Evolutionary conservation across 2,329 filamentous ascomycete genomes (phyloP).

Genomic region (Aspergillus costaricaensis): DNA sequence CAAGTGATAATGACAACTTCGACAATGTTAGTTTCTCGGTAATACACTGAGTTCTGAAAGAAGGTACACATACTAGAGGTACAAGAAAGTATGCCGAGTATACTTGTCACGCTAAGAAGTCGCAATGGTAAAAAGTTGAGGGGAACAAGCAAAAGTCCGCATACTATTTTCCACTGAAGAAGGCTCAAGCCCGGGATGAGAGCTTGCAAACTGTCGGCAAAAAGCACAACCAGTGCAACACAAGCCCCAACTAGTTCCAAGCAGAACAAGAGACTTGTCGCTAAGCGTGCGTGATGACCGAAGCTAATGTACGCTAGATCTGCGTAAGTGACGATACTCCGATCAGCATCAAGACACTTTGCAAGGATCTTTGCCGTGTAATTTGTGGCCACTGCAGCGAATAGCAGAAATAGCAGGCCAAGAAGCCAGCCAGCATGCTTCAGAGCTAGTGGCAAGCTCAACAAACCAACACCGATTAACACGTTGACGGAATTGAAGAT

Average conservation of each 20-base stretch:
- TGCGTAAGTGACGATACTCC: slow-evolving; percentile 86
- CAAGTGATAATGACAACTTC: slow-evolving; percentile 81
- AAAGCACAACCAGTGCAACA: slow-evolving; percentile 88
- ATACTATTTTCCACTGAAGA: slow-evolving; percentile 80
- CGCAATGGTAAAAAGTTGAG: slow-evolving; percentile 83
- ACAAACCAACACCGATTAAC: slow-evolving; percentile 82
- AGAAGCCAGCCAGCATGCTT: slow-evolving; percentile 87
- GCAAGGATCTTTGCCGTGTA: slow-evolving; percentile 86
- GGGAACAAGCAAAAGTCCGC: slow-evolving; percentile 74
- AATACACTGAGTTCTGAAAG: slow-evolving; percentile 6
- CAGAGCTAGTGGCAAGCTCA: slow-evolving; percentile 85
- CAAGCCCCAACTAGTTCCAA: slow-evolving; percentile 85
- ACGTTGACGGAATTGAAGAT: slow-evolving; percentile 97
- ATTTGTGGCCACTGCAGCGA: slow-evolving; percentile 73
- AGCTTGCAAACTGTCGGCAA: slow-evolving; percentile 82
- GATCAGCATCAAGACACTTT: slow-evolving; percentile 85
- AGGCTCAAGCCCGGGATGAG: slow-evolving; percentile 71
- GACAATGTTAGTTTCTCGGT: slow-evolving; percentile 28
- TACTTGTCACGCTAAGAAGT: slow-evolving; percentile 83
- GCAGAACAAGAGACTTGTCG: slow-evolving; percentile 83
- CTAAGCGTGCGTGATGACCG: slow-evolving; percentile 75
- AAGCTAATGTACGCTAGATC: slow-evolving; percentile 91
- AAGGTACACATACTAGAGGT: slow-evolving; percentile 73
- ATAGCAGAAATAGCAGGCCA: slow-evolving; percentile 72
- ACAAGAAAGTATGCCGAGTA: slow-evolving; percentile 88